phyloP scores from a whole-genome alignment of 192 early-diverging fungal species.

The Backusella mclennaniae region DNA sequence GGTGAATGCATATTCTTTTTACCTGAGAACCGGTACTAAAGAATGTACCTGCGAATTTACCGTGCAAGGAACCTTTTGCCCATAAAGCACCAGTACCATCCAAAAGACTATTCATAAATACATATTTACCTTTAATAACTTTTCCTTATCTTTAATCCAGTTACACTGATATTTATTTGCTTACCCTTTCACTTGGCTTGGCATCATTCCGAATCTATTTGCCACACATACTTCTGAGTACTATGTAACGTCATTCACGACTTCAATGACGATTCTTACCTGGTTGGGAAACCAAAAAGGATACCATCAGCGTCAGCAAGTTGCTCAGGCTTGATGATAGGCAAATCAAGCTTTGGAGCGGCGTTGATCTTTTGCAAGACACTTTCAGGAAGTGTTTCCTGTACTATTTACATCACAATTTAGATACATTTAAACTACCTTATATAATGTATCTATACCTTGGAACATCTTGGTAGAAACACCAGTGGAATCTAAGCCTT shows the following conservation, averaged over 20 bases:
- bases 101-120: conserved; percentile 16
- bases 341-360: conserved; percentile 44
- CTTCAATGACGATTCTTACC: background rate
- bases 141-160: background rate
- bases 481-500: conserved; percentile 60
- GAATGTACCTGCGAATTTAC: conserved; percentile 43
- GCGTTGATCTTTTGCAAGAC: conserved; percentile 55
- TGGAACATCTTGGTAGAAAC: conserved; percentile 42
- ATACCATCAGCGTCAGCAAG: conserved; percentile 50
- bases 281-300: conserved; percentile 57
- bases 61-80: conserved; percentile 38
- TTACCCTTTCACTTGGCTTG: conserved; percentile 36
- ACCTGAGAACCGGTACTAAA: conserved; percentile 30
- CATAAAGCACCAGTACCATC: conserved; percentile 46
- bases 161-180: background rate
- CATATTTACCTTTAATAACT: background rate
- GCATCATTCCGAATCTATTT: conserved; percentile 35
- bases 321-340: conserved; percentile 39
- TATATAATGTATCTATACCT: conserved; percentile 23
- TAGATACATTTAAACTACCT: background rate
- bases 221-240: background rate
- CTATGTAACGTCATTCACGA: background rate
- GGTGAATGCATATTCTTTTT: background rate
- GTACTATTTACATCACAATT: conserved; percentile 29
- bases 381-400: conserved; percentile 59